These are phyloP conservation scores for Ormosia semicastrata DNA, from an alignment of 306 rosid species.

Conservation along the genomic window DNA sequence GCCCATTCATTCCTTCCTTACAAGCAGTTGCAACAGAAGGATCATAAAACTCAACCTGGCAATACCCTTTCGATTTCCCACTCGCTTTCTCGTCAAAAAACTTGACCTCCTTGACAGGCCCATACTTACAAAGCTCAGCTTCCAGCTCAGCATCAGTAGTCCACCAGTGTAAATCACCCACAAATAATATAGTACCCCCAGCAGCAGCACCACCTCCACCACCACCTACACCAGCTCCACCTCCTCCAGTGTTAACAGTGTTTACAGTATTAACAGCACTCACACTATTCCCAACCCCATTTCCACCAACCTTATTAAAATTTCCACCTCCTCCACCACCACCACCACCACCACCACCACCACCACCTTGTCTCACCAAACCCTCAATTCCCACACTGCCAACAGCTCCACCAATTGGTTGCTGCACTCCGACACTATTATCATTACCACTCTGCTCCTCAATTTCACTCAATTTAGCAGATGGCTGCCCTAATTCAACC, in stretches of 20 bases:
- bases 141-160: slow-evolving; percentile 94
- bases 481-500: slow-evolving; percentile 73
- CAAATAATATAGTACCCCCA: slow-evolving; percentile 73
- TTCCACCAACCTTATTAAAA: slow-evolving; percentile 44
- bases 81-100: slow-evolving; percentile 96
- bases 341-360: slow-evolving; percentile 10
- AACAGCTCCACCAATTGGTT: slow-evolving; percentile 38
- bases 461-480: slow-evolving; percentile 55
- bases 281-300: slow-evolving; percentile 45
- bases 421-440: slow-evolving; percentile 48
- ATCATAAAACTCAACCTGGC: slow-evolving; percentile 92
- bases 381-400: slow-evolving; percentile 57
- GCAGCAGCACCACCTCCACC: slow-evolving; percentile 39
- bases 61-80: slow-evolving; percentile 96
- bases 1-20: slow-evolving; percentile 96
- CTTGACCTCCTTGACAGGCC: slow-evolving; percentile 88
- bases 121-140: slow-evolving; percentile 76
- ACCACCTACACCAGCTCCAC: slow-evolving; percentile 10
- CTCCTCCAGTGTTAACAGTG: slow-evolving; percentile 20
- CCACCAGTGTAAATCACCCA: slow-evolving; percentile 99
- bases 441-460: slow-evolving; percentile 61
- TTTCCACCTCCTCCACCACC: slow-evolving; percentile 31
- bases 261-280: slow-evolving; percentile 24
- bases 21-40: slow-evolving; percentile 66
- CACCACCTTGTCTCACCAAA: slow-evolving; percentile 59